Evolutionary conservation across 202 grass and related monocot species (phyloP).

Genomic region (Cymbopogon flexuosus): DNA sequence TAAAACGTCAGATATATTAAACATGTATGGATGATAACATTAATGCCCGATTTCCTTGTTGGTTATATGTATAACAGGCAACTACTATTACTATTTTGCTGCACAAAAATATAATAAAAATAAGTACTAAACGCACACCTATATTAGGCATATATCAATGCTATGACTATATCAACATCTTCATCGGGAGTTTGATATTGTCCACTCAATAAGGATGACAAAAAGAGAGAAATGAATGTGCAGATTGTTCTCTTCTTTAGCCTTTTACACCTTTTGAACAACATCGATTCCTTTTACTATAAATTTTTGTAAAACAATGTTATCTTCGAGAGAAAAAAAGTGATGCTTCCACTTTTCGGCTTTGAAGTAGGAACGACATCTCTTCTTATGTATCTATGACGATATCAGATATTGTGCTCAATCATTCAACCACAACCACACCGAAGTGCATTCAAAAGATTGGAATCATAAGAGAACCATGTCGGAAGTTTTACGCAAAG

Average conservation of each 20-base stretch:
- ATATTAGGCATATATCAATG: background rate
- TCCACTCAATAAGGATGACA: slow-evolving; percentile 18
- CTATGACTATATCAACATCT: background rate
- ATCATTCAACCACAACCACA: slow-evolving; percentile 33
- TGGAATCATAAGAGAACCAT: background rate
- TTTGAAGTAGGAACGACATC: background rate
- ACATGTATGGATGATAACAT: background rate
- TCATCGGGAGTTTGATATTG: background rate
- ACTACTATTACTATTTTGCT: background rate
- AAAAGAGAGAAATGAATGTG: background rate
- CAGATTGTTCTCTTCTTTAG: slow-evolving; percentile 1
- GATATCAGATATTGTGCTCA: slow-evolving; percentile 22
- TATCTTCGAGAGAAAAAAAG: background rate
- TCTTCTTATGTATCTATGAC: background rate
- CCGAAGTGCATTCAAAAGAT: background rate
- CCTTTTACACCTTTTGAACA: background rate
- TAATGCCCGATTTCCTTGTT: background rate
- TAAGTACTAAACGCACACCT: background rate
- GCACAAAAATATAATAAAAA: background rate
- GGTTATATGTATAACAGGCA: background rate
- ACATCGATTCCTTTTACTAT: background rate
- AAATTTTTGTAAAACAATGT: slow-evolving; percentile 11
- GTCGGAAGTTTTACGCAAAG: background rate
- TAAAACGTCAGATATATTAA: background rate
- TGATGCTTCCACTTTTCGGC: slow-evolving; percentile 8